Evolutionary conservation across 345 rosid species (phyloP), one percentile per base, ranked within the genome.

Genomic region (Capsella bursapastoris): DNA sequence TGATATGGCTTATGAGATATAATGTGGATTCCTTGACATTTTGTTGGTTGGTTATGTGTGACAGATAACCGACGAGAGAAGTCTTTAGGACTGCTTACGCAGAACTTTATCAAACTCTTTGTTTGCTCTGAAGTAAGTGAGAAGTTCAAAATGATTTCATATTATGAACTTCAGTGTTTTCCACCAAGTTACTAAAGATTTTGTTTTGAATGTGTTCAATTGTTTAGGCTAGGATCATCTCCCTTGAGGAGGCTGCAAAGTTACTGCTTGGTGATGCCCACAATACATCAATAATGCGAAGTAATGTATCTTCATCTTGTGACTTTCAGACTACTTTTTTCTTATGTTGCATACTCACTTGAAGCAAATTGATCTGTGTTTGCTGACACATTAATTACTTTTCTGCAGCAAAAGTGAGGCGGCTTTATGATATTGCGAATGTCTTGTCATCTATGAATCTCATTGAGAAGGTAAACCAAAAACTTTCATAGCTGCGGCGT

Each of bases 61-160:
- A 41, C 86, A 92, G 98, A 90, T 48, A 89, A 82, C 71, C 83
- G 90, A 75, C 80, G 90, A 79, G 98, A 92, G 77, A 92, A 92
- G 77, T 92, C 98, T 13, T 80, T 92, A 78, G 92, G 93, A 68
- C 84, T 92, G 50, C 90, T 92, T 55, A 89, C 98, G 7, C 92
- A 86, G 83, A 92, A 90, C 83, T 92, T 92, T 70, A 91, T 92
- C 71, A 89, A 91, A 85, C 88, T 92, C 63, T 92, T 92, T 84
- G 65, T 92, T 71, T 87, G 89, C 80, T 81, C 91, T 32, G 79
- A 85, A 72, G 98, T 92, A 77, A 85, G 98, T 81, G 53, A 65
- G 7, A 40, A 31, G 14, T 45, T 38, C 14, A 16, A 8, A 18
- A 18, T 38, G 6, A 9, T 47, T 61, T 14, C 37, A 32, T 52